A percentile compares a stretch with the other conserved stretches of the same genome.
Evolutionary conservation across 2,329 filamentous ascomycete genomes (phyloP).

Genomic region (Microcera coccophila): DNA sequence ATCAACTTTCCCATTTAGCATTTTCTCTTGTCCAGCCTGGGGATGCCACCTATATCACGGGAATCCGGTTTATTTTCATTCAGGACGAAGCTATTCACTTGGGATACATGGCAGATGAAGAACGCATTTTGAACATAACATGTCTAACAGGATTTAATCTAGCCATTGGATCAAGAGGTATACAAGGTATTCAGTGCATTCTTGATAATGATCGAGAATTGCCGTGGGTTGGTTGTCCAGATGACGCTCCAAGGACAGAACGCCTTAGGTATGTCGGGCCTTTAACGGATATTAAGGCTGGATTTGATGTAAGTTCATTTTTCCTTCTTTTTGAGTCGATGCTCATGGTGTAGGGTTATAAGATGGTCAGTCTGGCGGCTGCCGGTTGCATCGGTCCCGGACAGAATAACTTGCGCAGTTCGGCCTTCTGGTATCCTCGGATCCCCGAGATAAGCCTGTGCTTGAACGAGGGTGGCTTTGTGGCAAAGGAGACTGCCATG

Average conservation of each 20-base stretch:
- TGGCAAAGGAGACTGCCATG: slow-evolving; percentile 8
- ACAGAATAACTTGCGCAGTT: slow-evolving; percentile 7
- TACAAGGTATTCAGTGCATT: slow-evolving; percentile 12
- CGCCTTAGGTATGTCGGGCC: slow-evolving; percentile 4
- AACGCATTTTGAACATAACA: slow-evolving; percentile 4
- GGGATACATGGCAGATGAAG: slow-evolving; percentile 9
- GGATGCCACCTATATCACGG: slow-evolving; percentile 6
- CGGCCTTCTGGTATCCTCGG: slow-evolving; percentile 11
- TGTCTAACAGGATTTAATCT: slow-evolving; percentile 7
- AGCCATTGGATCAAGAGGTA: slow-evolving; percentile 10
- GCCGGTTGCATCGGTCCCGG: slow-evolving; percentile 1
- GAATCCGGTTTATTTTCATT: slow-evolving; percentile 4
- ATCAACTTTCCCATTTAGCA: slow-evolving; percentile 8
- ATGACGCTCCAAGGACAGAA: slow-evolving; percentile 8
- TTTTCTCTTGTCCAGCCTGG: slow-evolving; percentile 9
- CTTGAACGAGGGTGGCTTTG: slow-evolving; percentile 9
- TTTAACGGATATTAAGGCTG: slow-evolving; percentile 8
- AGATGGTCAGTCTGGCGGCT: slow-evolving; percentile 9
- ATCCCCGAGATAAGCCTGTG: slow-evolving; percentile 5
- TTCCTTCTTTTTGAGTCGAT: background rate
- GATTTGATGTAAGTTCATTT: slow-evolving; percentile 12
- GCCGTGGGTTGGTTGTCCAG: slow-evolving; percentile 10
- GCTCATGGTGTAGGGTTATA: slow-evolving; percentile 10
- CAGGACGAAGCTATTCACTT: slow-evolving; percentile 4
- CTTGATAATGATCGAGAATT: slow-evolving; percentile 5